phyloP scores from a whole-genome alignment of 73 alveolate species.

The Diophrys appendiculata region DNA sequence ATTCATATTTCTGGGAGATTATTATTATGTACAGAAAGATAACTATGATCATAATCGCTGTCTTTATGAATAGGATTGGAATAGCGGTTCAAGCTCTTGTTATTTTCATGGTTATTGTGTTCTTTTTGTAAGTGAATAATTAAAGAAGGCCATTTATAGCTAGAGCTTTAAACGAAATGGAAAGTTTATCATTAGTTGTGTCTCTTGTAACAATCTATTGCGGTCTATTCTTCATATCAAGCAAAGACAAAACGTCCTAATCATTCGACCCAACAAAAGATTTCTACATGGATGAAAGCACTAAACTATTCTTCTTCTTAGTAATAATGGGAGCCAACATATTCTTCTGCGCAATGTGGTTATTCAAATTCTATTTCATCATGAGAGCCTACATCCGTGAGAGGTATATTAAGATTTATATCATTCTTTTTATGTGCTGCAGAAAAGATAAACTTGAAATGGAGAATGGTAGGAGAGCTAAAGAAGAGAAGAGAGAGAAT shows the following conservation, averaged over 20 bases:
- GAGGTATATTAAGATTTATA: slow-evolving; percentile 40
- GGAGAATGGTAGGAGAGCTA: slow-evolving; percentile 51
- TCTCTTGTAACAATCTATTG: slow-evolving; percentile 64
- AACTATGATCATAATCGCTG: slow-evolving; percentile 47
- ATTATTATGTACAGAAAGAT: slow-evolving; percentile 63
- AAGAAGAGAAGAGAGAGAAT: slow-evolving; percentile 50
- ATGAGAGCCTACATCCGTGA: slow-evolving; percentile 41
- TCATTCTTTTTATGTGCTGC: slow-evolving; percentile 51
- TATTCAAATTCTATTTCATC: slow-evolving; percentile 34
- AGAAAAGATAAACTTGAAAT: slow-evolving; percentile 44
- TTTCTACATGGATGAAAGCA: slow-evolving; percentile 14
- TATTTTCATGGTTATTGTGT: slow-evolving; percentile 42
- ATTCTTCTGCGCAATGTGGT: slow-evolving; percentile 45
- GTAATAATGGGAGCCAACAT: slow-evolving; percentile 38
- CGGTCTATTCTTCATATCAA: slow-evolving; percentile 62
- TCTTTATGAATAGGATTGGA: slow-evolving; percentile 65
- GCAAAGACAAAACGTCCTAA: slow-evolving; percentile 37
- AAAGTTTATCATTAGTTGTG: slow-evolving; percentile 35
- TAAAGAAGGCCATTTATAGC: slow-evolving; percentile 58
- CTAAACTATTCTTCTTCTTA: slow-evolving; percentile 34
- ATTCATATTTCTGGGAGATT: slow-evolving; percentile 67
- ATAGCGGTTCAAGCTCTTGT: slow-evolving; percentile 58
- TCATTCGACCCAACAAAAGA: slow-evolving; percentile 47
- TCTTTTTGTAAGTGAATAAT: slow-evolving; percentile 50
- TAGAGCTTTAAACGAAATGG: slow-evolving; percentile 59